Percentiles rank a stretch among this genome's conserved stretches.
phyloP scores from a whole-genome alignment of 805 yeast genomes.

The Ogataea salicorniae region DNA sequence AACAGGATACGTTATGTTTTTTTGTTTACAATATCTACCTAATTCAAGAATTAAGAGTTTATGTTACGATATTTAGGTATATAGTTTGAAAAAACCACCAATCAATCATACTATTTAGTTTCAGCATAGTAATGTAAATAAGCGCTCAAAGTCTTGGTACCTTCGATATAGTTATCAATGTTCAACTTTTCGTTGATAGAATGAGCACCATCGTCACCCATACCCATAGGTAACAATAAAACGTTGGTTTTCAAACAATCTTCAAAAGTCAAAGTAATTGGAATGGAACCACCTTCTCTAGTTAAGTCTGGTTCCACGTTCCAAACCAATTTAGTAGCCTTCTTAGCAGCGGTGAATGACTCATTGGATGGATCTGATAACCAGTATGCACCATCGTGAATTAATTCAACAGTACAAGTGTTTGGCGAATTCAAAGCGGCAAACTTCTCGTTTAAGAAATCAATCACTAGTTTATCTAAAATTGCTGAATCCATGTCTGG shows the following conservation, averaged over 20 bases:
- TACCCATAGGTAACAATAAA: slow-evolving; percentile 91
- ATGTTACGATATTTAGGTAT: background rate
- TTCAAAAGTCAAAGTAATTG: slow-evolving; percentile 93
- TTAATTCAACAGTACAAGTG: slow-evolving; percentile 61
- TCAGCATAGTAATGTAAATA: slow-evolving; percentile 77
- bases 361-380: slow-evolving; percentile 89
- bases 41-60: background rate
- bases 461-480: slow-evolving; percentile 71
- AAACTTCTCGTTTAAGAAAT: slow-evolving; percentile 64
- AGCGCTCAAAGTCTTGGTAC: slow-evolving; percentile 89
- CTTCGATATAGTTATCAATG: slow-evolving; percentile 83
- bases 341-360: slow-evolving; percentile 86
- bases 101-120: slow-evolving; percentile 7
- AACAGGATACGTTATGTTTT: too few species aligned
- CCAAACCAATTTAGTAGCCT: slow-evolving; percentile 94
- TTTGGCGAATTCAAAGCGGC: slow-evolving; percentile 72
- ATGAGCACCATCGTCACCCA: slow-evolving; percentile 99
- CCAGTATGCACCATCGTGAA: slow-evolving; percentile 98
- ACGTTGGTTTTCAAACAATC: slow-evolving; percentile 80
- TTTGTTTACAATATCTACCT: too few species aligned
- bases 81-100: background rate
- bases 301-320: slow-evolving; percentile 93
- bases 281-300: slow-evolving; percentile 99
- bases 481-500: slow-evolving; percentile 84
- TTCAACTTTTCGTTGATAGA: slow-evolving; percentile 94